Evolutionary conservation across 1,284 basidiomycete genomes (phyloP), one percentile per base, ranked within the genome.

Genomic region (Apiotrichum gracile): DNA sequence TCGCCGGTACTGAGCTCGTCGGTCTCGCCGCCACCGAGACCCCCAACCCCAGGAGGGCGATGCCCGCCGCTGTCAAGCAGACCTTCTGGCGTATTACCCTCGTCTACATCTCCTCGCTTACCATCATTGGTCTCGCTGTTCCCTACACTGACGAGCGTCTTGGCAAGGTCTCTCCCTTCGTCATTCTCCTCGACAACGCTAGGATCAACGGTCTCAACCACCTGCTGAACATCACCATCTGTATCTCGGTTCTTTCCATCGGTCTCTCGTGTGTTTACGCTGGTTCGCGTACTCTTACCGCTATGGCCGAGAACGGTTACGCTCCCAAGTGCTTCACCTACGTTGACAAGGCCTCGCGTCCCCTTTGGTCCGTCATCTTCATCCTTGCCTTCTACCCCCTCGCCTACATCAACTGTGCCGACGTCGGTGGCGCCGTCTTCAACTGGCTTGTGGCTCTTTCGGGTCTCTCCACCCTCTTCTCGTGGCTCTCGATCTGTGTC

Each of bases 1-100:
- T 91, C 24, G 24, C 47, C 52, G 83, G 46, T 90, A 47, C 88
- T 10, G 91, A 93, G 72, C 86, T 92, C 58, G 86, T 92, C 39
- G 89, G 88, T 34, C 84, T 91, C 73, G 80, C 89, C 14, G 51
- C 51, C 3, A 41, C 35, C 7, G 47, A 53, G 45, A 58, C 56
- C 1, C 52, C 50, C 21, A 55, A 83, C 48, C 56, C 56, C 13
- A 49, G 52, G 21, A 43, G 31, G 21, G 40, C 49, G 19, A 54
- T 58, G 56, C 56, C 56, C 8, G 25, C 46, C 8, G 56, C 56
- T 26, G 46, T 58, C 47, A 58, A 58, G 56, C 76, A 79, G 61
- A 79, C 70, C 69, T 43, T 79, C 79, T 39, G 74, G 65, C 77
- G 78, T 60, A 75, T 80, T 55, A 72, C 76, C 51, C 47, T 80